Conservation (phyloP, 2,329 filamentous ascomycete species). For the Talaromyces funiculosus region DNA sequence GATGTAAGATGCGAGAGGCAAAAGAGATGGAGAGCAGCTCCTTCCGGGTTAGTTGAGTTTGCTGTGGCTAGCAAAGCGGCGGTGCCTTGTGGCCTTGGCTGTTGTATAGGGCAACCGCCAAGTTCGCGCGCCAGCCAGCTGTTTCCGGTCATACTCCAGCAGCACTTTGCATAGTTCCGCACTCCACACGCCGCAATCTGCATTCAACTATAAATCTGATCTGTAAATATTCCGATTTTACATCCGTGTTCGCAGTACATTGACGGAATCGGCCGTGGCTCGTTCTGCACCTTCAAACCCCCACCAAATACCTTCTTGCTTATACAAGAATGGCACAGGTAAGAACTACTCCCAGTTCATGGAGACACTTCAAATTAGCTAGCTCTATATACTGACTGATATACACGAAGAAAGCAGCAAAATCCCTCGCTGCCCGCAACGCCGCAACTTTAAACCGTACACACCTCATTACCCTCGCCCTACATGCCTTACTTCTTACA, state of each 20-base stretch:
- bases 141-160: background rate
- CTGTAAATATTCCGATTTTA: background rate
- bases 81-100: constrained; percentile 15
- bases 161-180: background rate
- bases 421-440: constrained; percentile 71
- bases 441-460: constrained; percentile 70
- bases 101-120: constrained; percentile 30
- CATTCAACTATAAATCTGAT: background rate
- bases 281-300: background rate
- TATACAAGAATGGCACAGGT: constrained; percentile 19
- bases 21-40: background rate
- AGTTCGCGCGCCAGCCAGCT: constrained; percentile 14
- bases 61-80: constrained; percentile 4
- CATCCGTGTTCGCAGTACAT: background rate
- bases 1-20: background rate
- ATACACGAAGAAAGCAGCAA: constrained; percentile 40
- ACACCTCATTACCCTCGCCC: constrained; percentile 65
- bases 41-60: constrained; percentile 18
- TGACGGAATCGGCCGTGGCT: background rate
- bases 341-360: background rate
- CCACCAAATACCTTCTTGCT: background rate
- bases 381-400: constrained; percentile 9
- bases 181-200: background rate
- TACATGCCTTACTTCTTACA: constrained; percentile 71
- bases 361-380: no score